Conservation (phyloP, 1,284 basidiomycete species). For the Trichosporon faecale region DNA sequence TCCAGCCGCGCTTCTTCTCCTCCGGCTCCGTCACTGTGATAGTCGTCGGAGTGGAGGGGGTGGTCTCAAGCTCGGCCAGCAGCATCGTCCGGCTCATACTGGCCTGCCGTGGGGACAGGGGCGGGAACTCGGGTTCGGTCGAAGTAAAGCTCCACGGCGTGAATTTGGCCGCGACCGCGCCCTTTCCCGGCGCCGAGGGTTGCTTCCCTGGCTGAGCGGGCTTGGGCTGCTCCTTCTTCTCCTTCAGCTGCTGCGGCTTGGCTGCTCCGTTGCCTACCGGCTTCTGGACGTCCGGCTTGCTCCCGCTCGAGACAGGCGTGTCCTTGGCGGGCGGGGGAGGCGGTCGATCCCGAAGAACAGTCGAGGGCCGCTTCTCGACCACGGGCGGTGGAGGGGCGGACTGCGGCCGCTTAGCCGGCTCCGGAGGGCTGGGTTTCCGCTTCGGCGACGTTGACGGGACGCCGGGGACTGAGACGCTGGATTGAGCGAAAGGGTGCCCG, state of each 20-base stretch:
- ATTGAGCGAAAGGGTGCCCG: not conserved
- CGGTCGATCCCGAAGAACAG: not conserved
- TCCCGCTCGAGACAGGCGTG: not conserved
- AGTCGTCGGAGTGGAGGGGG: not conserved
- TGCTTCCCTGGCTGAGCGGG: not conserved
- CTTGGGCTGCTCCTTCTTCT: not conserved
- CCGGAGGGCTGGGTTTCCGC: not conserved
- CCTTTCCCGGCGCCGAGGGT: too few relatives aligned
- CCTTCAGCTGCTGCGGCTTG: not conserved
- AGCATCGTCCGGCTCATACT: not conserved
- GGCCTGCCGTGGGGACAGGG: not conserved
- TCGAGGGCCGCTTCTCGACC: not conserved
- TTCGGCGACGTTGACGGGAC: not conserved
- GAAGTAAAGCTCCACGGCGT: not conserved
- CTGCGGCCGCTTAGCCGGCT: not conserved
- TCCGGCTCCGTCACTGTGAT: not conserved
- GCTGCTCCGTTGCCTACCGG: not conserved
- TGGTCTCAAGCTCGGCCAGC: not conserved
- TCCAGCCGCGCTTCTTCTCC: conserved; percentile 4
- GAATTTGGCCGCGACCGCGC: not conserved
- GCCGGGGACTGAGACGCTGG: not conserved
- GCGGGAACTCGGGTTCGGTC: conserved; percentile 3
- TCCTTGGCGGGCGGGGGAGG: not conserved
- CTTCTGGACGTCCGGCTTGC: not conserved
- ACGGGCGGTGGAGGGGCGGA: not conserved